These are phyloP conservation scores for Sophora flavescens DNA, from an alignment of 306 rosid genomes.

Conservation along the genomic window DNA sequence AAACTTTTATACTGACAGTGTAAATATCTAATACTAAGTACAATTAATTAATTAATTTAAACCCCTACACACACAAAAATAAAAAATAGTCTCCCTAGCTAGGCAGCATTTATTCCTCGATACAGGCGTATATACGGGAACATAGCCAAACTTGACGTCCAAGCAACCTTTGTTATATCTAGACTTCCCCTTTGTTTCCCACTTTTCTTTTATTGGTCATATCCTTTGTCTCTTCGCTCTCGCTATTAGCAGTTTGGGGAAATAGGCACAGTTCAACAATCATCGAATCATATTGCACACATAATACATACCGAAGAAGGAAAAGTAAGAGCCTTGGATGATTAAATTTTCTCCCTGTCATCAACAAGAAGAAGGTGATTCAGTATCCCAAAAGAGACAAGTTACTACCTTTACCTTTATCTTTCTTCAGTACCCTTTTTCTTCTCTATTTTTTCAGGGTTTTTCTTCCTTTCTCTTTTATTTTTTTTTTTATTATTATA, in stretches of 20 bases:
- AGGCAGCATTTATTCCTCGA: slow-evolving; percentile 43
- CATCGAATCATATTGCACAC: slow-evolving; percentile 35
- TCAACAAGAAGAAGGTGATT: slow-evolving; percentile 37
- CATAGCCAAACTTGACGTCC: slow-evolving; percentile 64
- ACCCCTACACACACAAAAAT: background rate
- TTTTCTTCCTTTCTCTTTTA: background rate
- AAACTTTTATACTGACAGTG: too few species aligned
- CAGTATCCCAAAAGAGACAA: slow-evolving; percentile 48
- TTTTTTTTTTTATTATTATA: background rate
- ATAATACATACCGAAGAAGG: slow-evolving; percentile 2
- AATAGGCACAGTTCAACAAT: slow-evolving; percentile 34
- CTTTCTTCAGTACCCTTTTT: slow-evolving; percentile 38
- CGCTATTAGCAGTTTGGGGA: slow-evolving; percentile 4
- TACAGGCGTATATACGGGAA: slow-evolving; percentile 55
- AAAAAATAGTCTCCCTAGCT: background rate
- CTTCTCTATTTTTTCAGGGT: background rate
- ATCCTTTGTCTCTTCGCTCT: slow-evolving; percentile 25
- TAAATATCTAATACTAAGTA: too few species aligned
- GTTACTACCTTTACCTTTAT: slow-evolving; percentile 33
- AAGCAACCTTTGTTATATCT: slow-evolving; percentile 66
- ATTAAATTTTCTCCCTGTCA: slow-evolving; percentile 41
- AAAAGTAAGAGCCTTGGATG: slow-evolving; percentile 34
- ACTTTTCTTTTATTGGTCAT: slow-evolving; percentile 39
- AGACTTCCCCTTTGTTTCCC: slow-evolving; percentile 33
- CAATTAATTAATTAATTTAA: background rate